Conservation (phyloP, 2,329 filamentous ascomycete genomes). For the Magnaporthales sp. region DNA sequence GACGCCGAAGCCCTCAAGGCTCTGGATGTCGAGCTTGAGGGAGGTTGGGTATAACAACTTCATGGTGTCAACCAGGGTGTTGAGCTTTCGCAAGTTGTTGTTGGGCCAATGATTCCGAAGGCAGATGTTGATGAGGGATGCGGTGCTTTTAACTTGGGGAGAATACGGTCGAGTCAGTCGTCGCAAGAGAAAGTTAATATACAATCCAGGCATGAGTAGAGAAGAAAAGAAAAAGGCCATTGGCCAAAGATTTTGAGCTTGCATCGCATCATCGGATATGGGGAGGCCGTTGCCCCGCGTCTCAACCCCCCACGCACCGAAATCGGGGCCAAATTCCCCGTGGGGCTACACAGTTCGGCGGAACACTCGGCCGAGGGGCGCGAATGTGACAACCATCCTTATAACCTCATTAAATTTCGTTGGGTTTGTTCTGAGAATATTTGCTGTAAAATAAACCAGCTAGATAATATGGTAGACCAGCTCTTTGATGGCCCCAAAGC, state of each 20-base stretch:
- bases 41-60: slow-evolving; percentile 18
- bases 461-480: too few species aligned
- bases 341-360: not conserved
- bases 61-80: slow-evolving; percentile 7
- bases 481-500: too few species aligned
- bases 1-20: slow-evolving; percentile 14
- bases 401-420: too few species aligned
- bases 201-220: not conserved
- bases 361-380: not conserved
- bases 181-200: not conserved
- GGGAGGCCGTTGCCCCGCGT: not conserved
- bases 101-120: not conserved
- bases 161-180: not conserved
- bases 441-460: too few species aligned
- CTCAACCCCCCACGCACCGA: not conserved
- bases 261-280: not conserved
- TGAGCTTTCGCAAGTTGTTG: not conserved
- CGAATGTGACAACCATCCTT: not conserved
- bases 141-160: not conserved
- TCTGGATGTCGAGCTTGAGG: slow-evolving; percentile 13
- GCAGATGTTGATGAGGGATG: not conserved
- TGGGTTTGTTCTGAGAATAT: too few species aligned
- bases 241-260: not conserved
- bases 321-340: not conserved
- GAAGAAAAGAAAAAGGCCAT: not conserved